These are phyloP conservation scores for Rutstroemia sp. DNA, from an alignment of 2,329 filamentous ascomycete species.

Conservation along the genomic window DNA sequence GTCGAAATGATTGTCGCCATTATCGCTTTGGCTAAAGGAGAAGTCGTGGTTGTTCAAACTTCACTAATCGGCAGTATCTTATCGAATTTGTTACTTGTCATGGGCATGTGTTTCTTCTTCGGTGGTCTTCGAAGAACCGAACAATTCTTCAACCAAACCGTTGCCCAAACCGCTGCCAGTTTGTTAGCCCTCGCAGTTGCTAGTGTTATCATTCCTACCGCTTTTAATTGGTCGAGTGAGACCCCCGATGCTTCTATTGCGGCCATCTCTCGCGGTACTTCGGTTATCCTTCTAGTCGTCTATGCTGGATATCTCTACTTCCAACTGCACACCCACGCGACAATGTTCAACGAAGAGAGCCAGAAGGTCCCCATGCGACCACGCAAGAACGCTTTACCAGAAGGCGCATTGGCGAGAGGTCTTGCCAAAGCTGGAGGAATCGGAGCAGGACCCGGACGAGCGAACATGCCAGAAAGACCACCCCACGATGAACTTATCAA, in stretches of 20 bases:
- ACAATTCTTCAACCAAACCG: conserved; percentile 86
- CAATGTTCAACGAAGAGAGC: conserved; percentile 72
- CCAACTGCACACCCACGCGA: conserved; percentile 78
- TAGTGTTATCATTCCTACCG: conserved; percentile 81
- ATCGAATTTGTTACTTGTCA: conserved; percentile 79
- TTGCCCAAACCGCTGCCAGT: conserved; percentile 77
- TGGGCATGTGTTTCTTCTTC: conserved; percentile 91
- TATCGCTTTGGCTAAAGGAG: conserved; percentile 65
- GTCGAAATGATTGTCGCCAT: conserved; percentile 86
- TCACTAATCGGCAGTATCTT: conserved; percentile 88
- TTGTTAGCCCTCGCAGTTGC: conserved; percentile 65
- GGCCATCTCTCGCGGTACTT: conserved; percentile 61
- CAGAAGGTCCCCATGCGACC: conserved; percentile 64
- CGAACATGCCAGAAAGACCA: conserved; percentile 17
- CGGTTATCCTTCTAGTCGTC: conserved; percentile 74
- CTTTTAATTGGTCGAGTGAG: conserved; percentile 57
- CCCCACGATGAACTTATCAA: conserved; percentile 34
- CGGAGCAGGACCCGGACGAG: conserved; percentile 25
- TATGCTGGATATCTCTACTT: conserved; percentile 83
- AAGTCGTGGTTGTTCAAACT: conserved; percentile 76
- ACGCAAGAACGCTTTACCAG: conserved; percentile 32
- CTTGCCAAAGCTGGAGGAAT: conserved; percentile 27
- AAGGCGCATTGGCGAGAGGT: conserved; percentile 26
- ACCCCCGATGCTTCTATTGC: conserved; percentile 41
- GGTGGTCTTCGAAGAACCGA: conserved; percentile 61